These are phyloP conservation scores for Beta corolliflora DNA, from an alignment of 179 eudicot genomes.

Conservation along the genomic window DNA sequence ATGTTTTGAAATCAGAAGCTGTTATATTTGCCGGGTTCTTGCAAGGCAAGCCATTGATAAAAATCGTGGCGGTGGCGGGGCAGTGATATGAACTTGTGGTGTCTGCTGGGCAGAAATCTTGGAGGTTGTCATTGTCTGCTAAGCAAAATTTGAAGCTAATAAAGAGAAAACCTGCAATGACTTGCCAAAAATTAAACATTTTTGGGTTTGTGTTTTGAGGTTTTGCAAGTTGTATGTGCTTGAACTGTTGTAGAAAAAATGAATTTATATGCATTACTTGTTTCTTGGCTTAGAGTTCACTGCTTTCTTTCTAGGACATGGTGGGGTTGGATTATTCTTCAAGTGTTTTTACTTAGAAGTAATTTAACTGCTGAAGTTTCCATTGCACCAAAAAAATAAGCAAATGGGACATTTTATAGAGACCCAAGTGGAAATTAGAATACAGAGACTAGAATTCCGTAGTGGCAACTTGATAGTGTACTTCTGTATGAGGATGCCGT, in stretches of 20 bases:
- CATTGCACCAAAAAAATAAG: slow-evolving; percentile 21
- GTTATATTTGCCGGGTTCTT: slow-evolving; percentile 60
- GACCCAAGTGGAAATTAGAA: not conserved
- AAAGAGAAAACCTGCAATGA: slow-evolving; percentile 16
- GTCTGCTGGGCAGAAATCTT: slow-evolving; percentile 69
- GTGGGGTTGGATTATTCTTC: slow-evolving; percentile 52
- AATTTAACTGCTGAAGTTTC: slow-evolving; percentile 30
- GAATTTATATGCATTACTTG: slow-evolving; percentile 2
- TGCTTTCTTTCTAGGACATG: slow-evolving; percentile 31
- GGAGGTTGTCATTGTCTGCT: slow-evolving; percentile 64
- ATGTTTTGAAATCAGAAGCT: slow-evolving; percentile 71
- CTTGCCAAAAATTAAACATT: slow-evolving; percentile 20
- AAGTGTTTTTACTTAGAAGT: slow-evolving; percentile 52
- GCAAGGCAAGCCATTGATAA: slow-evolving; percentile 81
- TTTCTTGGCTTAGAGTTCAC: slow-evolving; percentile 63
- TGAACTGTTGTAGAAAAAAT: slow-evolving; percentile 8
- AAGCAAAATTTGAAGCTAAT: slow-evolving; percentile 24
- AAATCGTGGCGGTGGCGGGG: slow-evolving; percentile 21
- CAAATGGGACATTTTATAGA: not conserved
- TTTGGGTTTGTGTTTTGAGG: not conserved
- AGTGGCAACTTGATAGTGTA: not conserved
- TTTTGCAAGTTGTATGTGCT: slow-evolving; percentile 1
- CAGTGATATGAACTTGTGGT: slow-evolving; percentile 14
- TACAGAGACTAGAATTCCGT: not conserved
- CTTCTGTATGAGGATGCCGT: not conserved